phyloP scores from a whole-genome alignment of 192 early-diverging fungal genomes.

The Linderina pennispora region DNA sequence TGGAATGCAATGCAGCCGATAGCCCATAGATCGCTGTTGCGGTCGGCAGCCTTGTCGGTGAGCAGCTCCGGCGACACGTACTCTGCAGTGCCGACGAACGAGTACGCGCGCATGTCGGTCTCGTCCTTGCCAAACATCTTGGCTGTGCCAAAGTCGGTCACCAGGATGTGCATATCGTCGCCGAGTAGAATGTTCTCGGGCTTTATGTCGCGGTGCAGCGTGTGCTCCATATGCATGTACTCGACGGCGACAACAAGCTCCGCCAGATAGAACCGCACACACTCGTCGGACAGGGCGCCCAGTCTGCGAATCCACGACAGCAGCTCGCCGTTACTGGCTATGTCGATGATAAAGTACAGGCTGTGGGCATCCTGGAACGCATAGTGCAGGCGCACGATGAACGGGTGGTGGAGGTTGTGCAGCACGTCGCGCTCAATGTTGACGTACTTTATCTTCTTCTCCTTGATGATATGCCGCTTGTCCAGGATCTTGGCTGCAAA shows the following conservation, averaged over 20 bases:
- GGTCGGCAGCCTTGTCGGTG: conserved; percentile 77
- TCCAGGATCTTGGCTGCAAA: conserved; percentile 92
- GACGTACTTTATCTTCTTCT: conserved; percentile 96
- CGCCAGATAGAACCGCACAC: conserved; percentile 77
- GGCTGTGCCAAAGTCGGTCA: conserved; percentile 97
- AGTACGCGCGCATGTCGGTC: conserved; percentile 54
- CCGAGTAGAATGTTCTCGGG: conserved; percentile 93
- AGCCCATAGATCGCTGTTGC: conserved; percentile 77
- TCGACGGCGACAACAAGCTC: conserved; percentile 84
- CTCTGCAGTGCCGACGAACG: conserved; percentile 98
- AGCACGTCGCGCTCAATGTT: conserved; percentile 91
- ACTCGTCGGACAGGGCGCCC: conserved; percentile 54
- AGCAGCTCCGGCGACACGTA: conserved; percentile 97
- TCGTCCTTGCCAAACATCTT: conserved; percentile 40
- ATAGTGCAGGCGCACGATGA: conserved; percentile 88
- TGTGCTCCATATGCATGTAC: conserved; percentile 78
- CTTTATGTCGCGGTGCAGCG: conserved; percentile 95
- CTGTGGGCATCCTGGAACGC: conserved; percentile 90
- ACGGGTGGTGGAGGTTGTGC: conserved; percentile 78
- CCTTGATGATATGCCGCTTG: conserved; percentile 84
- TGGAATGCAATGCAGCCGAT: conserved; percentile 91
- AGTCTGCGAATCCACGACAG: conserved; percentile 76
- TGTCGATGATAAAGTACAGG: conserved; percentile 91
- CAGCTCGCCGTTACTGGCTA: conserved; percentile 88
- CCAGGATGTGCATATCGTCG: conserved; percentile 84